Base-by-base conservation (phyloP, 2,329 filamentous ascomycete genomes). In the Ophiostoma ulmi region DNA sequence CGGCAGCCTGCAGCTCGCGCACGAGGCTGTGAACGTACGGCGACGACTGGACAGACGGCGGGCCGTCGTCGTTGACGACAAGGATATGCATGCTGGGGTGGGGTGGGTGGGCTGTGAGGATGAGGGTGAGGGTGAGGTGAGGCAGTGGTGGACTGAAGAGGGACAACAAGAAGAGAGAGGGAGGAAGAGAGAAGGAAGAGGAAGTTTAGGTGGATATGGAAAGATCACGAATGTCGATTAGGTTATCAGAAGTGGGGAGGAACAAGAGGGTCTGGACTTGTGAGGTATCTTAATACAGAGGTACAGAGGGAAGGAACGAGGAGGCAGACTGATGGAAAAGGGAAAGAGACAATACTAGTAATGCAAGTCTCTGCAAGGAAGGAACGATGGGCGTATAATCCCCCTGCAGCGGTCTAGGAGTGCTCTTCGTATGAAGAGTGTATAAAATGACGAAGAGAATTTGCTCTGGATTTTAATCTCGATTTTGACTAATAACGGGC, bases 1-100 rank as follows among this genome's bases (percentile, higher is more conserved):
- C 93, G 41, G 90, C 88, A 71, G 84, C 80, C 78, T 93, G 88
- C 68, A 95, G 88, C 69, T 86, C 86, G 72, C 87, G 83, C 63
- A 94, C 86, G 71, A 94, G 86, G 73, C 87, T 89, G 81, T 92
- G 91, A 73, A 94, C 86, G 77, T 94, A 94, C 8, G 92, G 92
- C 65, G 91, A 93, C 55, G 91, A 91, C 77, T 90, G 87, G 72
- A 89, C 86, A 41, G 90, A 92, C 74, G 91, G 91, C 69, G 91
- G 91, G 20, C 91, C 91, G 81, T 94, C 91, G 77, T 94, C 91
- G 82, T 94, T 94, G 75, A 88, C 88, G 70, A 91, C 82, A 75
- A 88, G 85, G 75, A 88, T 88, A 76, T 88, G 86, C 86, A 88
- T 88, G 71, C 76, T 22, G 52, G 48, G 38, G 64, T 5, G n/a